Evolutionary conservation across 2,329 filamentous ascomycete species (phyloP), one percentile per base, ranked within the genome.

Genomic region (Knufia fluminis): DNA sequence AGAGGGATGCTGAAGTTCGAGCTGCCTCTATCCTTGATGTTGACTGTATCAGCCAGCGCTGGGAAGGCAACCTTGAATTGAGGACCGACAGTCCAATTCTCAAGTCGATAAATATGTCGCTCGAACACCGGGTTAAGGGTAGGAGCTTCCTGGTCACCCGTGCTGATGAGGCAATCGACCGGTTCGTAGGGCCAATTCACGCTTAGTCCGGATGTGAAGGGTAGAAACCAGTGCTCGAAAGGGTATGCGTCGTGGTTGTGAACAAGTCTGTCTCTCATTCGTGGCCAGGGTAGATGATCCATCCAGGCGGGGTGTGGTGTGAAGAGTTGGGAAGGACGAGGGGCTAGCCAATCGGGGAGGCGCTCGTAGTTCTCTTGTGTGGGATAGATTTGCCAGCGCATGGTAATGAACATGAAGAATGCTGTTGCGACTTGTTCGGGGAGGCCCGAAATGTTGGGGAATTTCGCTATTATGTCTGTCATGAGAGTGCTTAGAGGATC

Each of bases 111-210:
- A 43, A 95, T 62, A 63, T 96, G 89, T 32, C 80, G 74, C 67
- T 94, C 86, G 63, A 94, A 95, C 0, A 87, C 85, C 0, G 88
- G 88, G 56, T 92, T 94, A 54, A 95, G 87, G 55, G 85, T 74
- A 52, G 88, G 71, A 59, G 89, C 83, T 7, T 83, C 79, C 3
- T 64, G 64, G 28, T 69, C 68, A 1, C 64, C 62, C 1, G 65
- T 64, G 48, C 76, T 71, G 22, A 86, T 68, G 22, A 95, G 70
- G 31, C 82, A 79, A 57, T 89, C 83, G 0, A 78, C 79, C 1
- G 80, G 75, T 49, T 86, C 82, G 61, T 94, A 91, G 0, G 85
- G 85, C 89, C 89, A 96, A 57, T 90, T 92, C 14, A 95, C 66
- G 22, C 76, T 80, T 20, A 95, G 61, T 0, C 83, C 89, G 1